Evolutionary conservation across 1,284 basidiomycete species (phyloP), one percentile per base, ranked within the genome.

Genomic region (Ustilago tritici): DNA sequence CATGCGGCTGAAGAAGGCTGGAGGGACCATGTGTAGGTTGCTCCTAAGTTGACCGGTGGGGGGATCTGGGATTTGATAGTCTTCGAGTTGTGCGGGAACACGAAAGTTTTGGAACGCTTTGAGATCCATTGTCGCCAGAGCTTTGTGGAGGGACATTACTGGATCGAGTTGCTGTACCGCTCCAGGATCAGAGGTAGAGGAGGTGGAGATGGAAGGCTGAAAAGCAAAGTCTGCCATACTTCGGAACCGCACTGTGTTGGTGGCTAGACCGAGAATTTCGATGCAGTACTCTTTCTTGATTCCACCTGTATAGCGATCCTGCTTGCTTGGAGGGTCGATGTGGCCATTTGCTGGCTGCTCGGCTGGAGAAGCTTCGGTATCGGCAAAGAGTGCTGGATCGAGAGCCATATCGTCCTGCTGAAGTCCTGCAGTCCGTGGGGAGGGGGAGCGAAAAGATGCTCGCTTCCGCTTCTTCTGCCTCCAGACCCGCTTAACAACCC

Each of bases 221-320:
- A 76, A 85, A 3, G 76, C 77, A 65, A 80, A 85, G 64, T 85
- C 84, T 17, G 83, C 81, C 83, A 84, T 83, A 50, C 67, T 63
- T 2, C 95, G 90, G 87, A 98, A 98, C 49, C 96, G 90, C 43
- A 92, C 92, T 0, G 94, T 94, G 87, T 93, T 93, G 1, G 91
- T 88, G 23, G 93, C 89, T 15, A 92, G 87, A 0, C 95, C 96
- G 0, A 94, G 86, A 0, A 92, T 89, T 74, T 94, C 91, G 6
- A 92, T 89, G 1, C 90, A 92, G 86, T 94, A 98, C 32, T 89
- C 77, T 38, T 89, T 75, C n/a, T 85, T 85, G 32, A 88, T 87
- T 12, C 61, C 58, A 11, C 68, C 71, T 4, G 69, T 69, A 32
- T 71, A 76, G 0, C 68, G 57, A 31, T 32, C 41, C 28, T 43